phyloP scores from a whole-genome alignment of 2,329 filamentous ascomycete species.

The Paraphoma sp. region DNA sequence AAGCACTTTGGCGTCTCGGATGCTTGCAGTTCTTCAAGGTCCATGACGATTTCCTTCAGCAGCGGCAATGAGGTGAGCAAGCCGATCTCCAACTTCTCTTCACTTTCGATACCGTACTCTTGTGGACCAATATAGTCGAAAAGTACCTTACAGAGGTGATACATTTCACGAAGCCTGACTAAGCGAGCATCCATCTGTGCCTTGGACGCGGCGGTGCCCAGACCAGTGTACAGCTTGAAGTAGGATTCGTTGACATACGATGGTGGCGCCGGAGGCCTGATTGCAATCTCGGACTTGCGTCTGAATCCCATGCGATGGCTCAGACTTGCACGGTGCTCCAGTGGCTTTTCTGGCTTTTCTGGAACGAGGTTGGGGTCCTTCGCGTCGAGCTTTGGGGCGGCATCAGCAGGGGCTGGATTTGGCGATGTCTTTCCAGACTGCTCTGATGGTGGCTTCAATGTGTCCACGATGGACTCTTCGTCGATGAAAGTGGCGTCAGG shows the following conservation, averaged over 20 bases:
- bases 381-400: conserved; percentile 28
- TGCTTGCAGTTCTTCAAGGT: conserved; percentile 96
- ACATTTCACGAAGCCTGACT: conserved; percentile 88
- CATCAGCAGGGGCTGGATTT: conserved; percentile 44
- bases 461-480: conserved; percentile 56
- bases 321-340: conserved; percentile 44
- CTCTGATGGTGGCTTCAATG: conserved; percentile 40
- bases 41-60: conserved; percentile 94
- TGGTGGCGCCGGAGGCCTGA: conserved; percentile 29
- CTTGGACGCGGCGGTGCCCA: conserved; percentile 64
- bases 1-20: conserved; percentile 94
- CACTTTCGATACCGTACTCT: conserved; percentile 95
- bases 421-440: conserved; percentile 30
- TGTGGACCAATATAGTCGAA: conserved; percentile 99
- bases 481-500: conserved; percentile 80
- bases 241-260: conserved; percentile 66
- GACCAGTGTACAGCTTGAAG: conserved; percentile 87
- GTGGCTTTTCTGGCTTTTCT: conserved; percentile 50
- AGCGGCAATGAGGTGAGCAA: conserved; percentile 91
- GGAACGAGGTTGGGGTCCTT: conserved; percentile 42
- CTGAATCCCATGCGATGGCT: conserved; percentile 60
- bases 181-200: conserved; percentile 84
- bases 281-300: conserved; percentile 55
- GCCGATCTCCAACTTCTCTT: conserved; percentile 98
- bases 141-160: conserved; percentile 89